Evolutionary conservation across 2,329 filamentous ascomycete genomes (phyloP).

Genomic region (Aspergillus hiratsukae): DNA sequence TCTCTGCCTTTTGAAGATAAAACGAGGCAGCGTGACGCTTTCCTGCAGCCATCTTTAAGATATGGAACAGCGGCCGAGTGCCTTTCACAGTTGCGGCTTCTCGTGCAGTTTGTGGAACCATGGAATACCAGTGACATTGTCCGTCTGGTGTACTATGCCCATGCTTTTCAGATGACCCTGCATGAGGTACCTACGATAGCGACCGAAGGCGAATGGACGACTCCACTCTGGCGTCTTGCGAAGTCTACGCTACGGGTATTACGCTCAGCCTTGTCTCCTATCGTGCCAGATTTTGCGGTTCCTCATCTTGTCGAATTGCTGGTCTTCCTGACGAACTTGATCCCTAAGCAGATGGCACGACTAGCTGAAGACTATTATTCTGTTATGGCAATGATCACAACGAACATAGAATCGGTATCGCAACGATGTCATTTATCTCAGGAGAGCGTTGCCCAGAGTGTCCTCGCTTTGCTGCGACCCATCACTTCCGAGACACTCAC

Average conservation of each 20-base stretch:
- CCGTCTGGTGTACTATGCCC: constrained; percentile 43
- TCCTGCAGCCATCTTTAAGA: constrained; percentile 41
- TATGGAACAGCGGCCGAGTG: constrained; percentile 36
- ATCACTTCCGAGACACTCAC: constrained; percentile 42
- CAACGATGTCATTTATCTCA: constrained; percentile 19
- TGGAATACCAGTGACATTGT: constrained; percentile 36
- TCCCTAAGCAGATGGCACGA: constrained; percentile 39
- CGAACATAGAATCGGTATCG: constrained; percentile 17
- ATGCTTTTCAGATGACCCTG: constrained; percentile 38
- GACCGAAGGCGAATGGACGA: constrained; percentile 39
- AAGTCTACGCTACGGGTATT: constrained; percentile 33
- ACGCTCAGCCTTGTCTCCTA: constrained; percentile 18
- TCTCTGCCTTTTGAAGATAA: constrained; percentile 25
- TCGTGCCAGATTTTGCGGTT: constrained; percentile 20
- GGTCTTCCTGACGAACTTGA: constrained; percentile 33
- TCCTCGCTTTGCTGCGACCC: constrained; percentile 40
- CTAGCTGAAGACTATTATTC: constrained; percentile 37
- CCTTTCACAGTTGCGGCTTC: constrained; percentile 56
- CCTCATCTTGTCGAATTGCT: constrained; percentile 33
- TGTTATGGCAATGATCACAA: constrained; percentile 35
- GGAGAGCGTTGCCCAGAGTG: constrained; percentile 27
- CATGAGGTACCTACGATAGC: constrained; percentile 33
- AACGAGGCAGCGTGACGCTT: constrained; percentile 41
- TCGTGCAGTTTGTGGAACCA: constrained; percentile 63
- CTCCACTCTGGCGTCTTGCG: constrained; percentile 36